Conservation (phyloP, 1,284 basidiomycete species). For the Ganoderma sinense region DNA sequence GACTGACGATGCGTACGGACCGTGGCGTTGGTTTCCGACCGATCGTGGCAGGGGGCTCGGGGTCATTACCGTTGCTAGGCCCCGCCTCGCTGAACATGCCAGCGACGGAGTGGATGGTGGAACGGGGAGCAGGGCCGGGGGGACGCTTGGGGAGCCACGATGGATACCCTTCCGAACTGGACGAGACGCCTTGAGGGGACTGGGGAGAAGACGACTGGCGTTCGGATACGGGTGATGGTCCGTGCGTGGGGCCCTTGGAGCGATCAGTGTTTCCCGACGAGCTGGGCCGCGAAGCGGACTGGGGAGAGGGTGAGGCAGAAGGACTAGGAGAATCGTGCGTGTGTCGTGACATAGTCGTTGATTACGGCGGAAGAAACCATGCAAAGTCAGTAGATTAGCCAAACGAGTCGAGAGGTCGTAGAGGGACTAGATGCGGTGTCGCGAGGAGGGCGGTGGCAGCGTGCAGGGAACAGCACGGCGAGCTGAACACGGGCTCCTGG, state of each 20-base stretch:
- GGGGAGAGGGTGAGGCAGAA: conserved; percentile 37
- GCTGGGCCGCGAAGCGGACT: conserved; percentile 37
- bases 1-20: conserved; percentile 78
- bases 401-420: conserved; percentile 29
- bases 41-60: conserved; percentile 45
- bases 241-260: conserved; percentile 29
- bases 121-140: conserved; percentile 74
- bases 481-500: conserved; percentile 39
- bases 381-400: conserved; percentile 36
- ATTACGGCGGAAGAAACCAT: conserved; percentile 36
- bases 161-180: conserved; percentile 72
- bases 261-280: conserved; percentile 33
- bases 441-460: conserved; percentile 32
- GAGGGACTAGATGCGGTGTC: conserved; percentile 39
- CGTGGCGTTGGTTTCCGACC: conserved; percentile 80
- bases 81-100: conserved; percentile 48
- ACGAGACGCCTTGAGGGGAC: conserved; percentile 39
- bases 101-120: conserved; percentile 63
- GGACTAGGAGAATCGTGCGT: conserved; percentile 38
- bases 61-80: conserved; percentile 45
- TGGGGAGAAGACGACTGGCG: conserved; percentile 37
- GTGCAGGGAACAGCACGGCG: conserved; percentile 34
- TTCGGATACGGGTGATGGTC: conserved; percentile 34
- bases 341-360: conserved; percentile 44
- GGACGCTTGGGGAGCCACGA: conserved; percentile 84